Evolutionary conservation across 495 filamentous ascomycete genomes (phyloP).

Genomic region (Chaetomidium leptoderma): DNA sequence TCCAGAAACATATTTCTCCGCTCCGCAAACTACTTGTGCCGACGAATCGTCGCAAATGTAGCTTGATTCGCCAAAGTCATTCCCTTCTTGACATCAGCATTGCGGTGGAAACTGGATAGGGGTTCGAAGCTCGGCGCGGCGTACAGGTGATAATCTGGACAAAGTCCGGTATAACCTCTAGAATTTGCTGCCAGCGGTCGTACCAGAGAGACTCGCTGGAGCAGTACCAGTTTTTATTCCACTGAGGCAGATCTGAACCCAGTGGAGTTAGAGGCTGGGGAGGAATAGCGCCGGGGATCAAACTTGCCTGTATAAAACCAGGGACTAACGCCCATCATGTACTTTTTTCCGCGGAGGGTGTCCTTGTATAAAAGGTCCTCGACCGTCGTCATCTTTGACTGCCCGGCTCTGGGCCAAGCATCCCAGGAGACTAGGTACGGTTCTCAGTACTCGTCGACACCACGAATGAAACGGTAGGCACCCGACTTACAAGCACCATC

Average conservation of each 20-base stretch:
- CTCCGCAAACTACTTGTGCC: constrained; percentile 48
- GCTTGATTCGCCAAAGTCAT: constrained; percentile 73
- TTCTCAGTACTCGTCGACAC: background rate
- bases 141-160: constrained; percentile 54
- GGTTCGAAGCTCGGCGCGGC: background rate
- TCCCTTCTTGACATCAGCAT: constrained; percentile 50
- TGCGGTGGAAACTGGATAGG: background rate
- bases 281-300: background rate
- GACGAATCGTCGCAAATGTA: constrained; percentile 60
- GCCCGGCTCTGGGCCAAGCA: constrained; percentile 63
- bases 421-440: constrained; percentile 56
- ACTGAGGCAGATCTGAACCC: constrained; percentile 57
- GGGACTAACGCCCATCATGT: constrained; percentile 76
- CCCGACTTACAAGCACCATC: constrained; percentile 53
- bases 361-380: constrained; percentile 54
- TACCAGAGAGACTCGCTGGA: constrained; percentile 69
- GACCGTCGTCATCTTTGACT: constrained; percentile 47
- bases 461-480: background rate
- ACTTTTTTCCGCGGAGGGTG: constrained; percentile 53
- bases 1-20: constrained; percentile 46
- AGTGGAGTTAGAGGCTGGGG: background rate
- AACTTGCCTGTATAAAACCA: constrained; percentile 62
- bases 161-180: constrained; percentile 59
- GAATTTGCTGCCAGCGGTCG: constrained; percentile 65
- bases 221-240: constrained; percentile 71